Conservation (phyloP, 2,329 filamentous ascomycete genomes). For the Immersiporthe knoxdaviesiana region DNA sequence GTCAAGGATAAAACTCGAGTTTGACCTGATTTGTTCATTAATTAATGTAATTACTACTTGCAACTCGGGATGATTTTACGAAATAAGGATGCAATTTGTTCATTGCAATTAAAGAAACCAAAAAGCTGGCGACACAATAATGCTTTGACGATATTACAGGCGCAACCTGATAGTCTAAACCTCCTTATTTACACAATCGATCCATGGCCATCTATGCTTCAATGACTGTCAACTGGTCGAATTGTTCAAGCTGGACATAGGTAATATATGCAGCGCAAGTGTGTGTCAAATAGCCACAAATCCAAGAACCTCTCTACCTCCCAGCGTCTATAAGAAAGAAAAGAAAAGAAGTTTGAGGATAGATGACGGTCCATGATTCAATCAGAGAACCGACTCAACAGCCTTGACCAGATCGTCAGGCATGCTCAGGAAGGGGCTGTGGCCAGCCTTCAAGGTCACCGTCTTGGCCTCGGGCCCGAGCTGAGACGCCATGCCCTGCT, state of each 20-base stretch:
- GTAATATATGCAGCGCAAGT: neutral
- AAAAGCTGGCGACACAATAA: neutral
- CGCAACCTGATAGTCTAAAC: neutral
- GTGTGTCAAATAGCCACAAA: neutral
- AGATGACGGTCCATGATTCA: neutral
- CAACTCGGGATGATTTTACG: too few species aligned
- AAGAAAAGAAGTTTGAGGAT: neutral
- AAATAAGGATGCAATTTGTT: too few species aligned
- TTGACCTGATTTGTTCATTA: too few species aligned
- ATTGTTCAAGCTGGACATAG: neutral
- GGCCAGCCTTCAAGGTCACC: slow-evolving; percentile 21
- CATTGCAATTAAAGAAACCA: neutral
- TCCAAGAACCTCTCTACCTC: neutral
- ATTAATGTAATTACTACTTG: too few species aligned
- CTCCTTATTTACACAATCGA: neutral
- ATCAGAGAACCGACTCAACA: slow-evolving; percentile 9
- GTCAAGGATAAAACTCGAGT: too few species aligned
- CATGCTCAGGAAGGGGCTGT: slow-evolving; percentile 30
- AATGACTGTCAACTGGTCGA: too few species aligned
- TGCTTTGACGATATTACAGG: neutral
- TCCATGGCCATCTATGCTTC: too few species aligned
- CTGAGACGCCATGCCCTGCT: slow-evolving; percentile 25
- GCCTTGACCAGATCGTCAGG: slow-evolving; percentile 25
- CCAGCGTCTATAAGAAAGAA: neutral
- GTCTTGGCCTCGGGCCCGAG: slow-evolving; percentile 25